Evolutionary conservation across 805 yeast species (phyloP).

Genomic region (Yueomyces sp.): DNA sequence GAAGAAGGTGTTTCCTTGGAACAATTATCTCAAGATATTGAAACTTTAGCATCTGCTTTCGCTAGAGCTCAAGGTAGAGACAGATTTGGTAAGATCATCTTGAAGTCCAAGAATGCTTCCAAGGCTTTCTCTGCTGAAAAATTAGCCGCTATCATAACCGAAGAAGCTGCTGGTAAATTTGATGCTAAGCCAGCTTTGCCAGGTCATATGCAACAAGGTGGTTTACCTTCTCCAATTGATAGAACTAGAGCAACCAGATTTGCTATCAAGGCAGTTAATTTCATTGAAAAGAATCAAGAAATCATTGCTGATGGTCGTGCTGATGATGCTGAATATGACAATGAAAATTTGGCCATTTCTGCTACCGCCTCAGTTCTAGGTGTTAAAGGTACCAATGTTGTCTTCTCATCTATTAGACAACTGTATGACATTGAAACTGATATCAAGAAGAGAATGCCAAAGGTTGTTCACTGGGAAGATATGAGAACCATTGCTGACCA

Average conservation of each 20-base stretch:
- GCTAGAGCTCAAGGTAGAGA: conserved; percentile 50
- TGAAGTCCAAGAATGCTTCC: conserved; percentile 59
- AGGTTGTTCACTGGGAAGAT: conserved; percentile 69
- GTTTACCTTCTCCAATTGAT: conserved; percentile 64
- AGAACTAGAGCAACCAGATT: conserved; percentile 62
- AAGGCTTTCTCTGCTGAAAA: conserved; percentile 54
- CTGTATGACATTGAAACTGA: conserved; percentile 85
- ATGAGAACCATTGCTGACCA: conserved; percentile 71
- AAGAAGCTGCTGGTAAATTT: conserved; percentile 49
- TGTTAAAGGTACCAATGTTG: conserved; percentile 61
- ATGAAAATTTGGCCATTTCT: conserved; percentile 22
- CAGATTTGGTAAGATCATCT: conserved; percentile 55
- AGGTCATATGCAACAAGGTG: conserved; percentile 82
- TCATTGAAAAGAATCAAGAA: conserved; percentile 36
- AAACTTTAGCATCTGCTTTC: conserved; percentile 44
- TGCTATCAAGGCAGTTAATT: conserved; percentile 56
- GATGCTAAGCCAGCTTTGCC: conserved; percentile 74
- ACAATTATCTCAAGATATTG: conserved; percentile 53
- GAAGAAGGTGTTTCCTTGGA: conserved; percentile 51
- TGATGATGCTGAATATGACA: conserved; percentile 18
- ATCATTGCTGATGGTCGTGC: conserved; percentile 19
- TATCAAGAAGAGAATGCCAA: conserved; percentile 71
- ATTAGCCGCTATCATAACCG: conserved; percentile 54
- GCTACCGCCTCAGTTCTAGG: conserved; percentile 76
- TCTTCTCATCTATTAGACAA: conserved; percentile 57